Evolutionary conservation across 139 green algal species (phyloP).

Genomic region (Dunaliella primolecta): DNA sequence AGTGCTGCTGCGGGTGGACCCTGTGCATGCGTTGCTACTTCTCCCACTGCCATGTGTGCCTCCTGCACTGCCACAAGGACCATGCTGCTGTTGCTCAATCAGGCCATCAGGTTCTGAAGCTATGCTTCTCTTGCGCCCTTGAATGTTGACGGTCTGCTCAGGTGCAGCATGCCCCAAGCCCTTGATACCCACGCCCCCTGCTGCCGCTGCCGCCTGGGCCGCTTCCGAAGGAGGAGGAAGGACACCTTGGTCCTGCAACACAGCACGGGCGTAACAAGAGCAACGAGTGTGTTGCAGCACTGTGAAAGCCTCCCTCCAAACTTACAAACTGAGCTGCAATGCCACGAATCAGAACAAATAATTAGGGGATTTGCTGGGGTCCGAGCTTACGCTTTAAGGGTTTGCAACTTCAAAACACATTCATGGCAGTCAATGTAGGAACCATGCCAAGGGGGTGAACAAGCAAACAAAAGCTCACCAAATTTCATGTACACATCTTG

Average conservation of each 20-base stretch:
- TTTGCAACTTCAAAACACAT: background rate
- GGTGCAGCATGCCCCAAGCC: too few relatives aligned
- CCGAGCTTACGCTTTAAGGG: too few relatives aligned
- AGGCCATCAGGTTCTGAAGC: background rate
- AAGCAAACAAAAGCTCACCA: too few relatives aligned
- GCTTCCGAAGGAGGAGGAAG: background rate
- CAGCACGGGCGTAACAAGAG: too few relatives aligned
- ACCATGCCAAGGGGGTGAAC: too few relatives aligned
- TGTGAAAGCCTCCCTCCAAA: background rate
- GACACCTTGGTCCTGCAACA: background rate
- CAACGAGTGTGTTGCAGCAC: background rate
- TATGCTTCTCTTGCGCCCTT: background rate
- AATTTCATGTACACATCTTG: background rate
- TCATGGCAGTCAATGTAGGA: background rate
- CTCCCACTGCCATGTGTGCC: background rate
- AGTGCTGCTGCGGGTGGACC: background rate
- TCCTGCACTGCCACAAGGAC: background rate
- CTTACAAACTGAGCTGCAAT: background rate
- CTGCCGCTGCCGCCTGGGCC: background rate
- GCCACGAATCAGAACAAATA: too few relatives aligned
- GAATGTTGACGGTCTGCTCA: background rate
- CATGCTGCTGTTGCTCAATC: background rate
- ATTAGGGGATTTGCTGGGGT: too few relatives aligned
- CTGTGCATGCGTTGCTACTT: background rate
- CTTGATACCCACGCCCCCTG: background rate